These are phyloP conservation scores for Microthlaspi erraticum DNA, from an alignment of 345 rosid species.

Conservation along the genomic window DNA sequence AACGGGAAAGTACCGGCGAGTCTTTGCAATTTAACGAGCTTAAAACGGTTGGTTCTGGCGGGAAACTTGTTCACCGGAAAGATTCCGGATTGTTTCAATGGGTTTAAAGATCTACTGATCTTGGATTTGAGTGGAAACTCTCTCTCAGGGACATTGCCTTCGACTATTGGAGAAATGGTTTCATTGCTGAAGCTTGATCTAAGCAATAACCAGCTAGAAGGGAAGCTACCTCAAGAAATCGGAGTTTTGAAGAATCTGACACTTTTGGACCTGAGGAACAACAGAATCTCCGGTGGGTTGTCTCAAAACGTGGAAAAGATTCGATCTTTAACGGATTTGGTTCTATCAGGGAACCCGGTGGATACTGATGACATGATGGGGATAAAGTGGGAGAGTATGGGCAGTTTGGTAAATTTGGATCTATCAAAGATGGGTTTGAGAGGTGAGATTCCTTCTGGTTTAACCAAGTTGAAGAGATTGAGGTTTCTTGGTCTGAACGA, in stretches of 20 bases:
- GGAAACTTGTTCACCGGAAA: constrained; percentile 64
- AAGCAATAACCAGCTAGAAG: constrained; percentile 65
- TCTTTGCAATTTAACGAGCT: constrained; percentile 54
- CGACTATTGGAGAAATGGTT: constrained; percentile 55
- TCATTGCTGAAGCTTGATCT: constrained; percentile 84
- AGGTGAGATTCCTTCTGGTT: constrained; percentile 68
- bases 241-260: constrained; percentile 66
- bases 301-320: constrained; percentile 55
- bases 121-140: constrained; percentile 77
- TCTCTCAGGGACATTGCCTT: constrained; percentile 67
- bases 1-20: constrained; percentile 58
- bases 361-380: constrained; percentile 56
- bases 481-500: constrained; percentile 81
- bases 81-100: constrained; percentile 58
- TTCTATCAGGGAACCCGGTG: constrained; percentile 66
- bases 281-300: constrained; percentile 72
- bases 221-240: constrained; percentile 55
- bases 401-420: constrained; percentile 64
- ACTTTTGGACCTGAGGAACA: constrained; percentile 77
- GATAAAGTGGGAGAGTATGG: constrained; percentile 60
- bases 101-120: constrained; percentile 64
- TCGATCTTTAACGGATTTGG: constrained; percentile 64
- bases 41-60: constrained; percentile 70
- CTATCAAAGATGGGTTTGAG: constrained; percentile 60
- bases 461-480: constrained; percentile 60